Conservation (phyloP, 106 monocot species). For the Allium cepa region DNA sequence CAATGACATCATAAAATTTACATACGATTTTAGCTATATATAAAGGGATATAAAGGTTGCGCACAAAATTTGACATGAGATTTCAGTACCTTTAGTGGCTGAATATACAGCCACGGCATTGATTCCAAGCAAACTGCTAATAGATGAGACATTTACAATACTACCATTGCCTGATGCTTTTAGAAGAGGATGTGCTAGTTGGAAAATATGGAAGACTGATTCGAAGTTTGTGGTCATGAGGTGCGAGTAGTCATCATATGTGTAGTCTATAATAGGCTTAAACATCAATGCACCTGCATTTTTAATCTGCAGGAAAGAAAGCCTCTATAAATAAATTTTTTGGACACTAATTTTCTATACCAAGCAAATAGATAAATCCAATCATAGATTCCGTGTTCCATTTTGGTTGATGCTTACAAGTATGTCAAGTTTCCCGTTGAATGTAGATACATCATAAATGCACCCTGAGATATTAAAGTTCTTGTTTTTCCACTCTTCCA, state of each 20-base stretch:
- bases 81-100: background rate
- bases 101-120: background rate
- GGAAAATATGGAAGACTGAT: slow-evolving; percentile 21
- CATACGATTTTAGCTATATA: too few relatives aligned
- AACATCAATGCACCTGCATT: background rate
- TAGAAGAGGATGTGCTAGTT: slow-evolving; percentile 18
- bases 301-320: background rate
- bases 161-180: slow-evolving; percentile 20
- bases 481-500: slow-evolving; percentile 34
- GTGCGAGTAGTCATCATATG: background rate
- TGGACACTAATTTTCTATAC: background rate
- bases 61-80: too few relatives aligned
- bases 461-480: slow-evolving; percentile 53
- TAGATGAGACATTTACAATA: background rate
- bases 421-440: slow-evolving; percentile 76
- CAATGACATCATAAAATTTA: background rate
- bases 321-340: too few relatives aligned
- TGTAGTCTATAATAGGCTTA: background rate
- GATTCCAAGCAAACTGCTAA: background rate
- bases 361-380: background rate
- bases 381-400: background rate
- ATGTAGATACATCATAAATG: slow-evolving; percentile 43
- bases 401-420: slow-evolving; percentile 32
- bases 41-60: too few relatives aligned
- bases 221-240: slow-evolving; percentile 19